These are phyloP conservation scores for Aspergillus bridgeri DNA, from an alignment of 495 filamentous ascomycete genomes.

Conservation along the genomic window DNA sequence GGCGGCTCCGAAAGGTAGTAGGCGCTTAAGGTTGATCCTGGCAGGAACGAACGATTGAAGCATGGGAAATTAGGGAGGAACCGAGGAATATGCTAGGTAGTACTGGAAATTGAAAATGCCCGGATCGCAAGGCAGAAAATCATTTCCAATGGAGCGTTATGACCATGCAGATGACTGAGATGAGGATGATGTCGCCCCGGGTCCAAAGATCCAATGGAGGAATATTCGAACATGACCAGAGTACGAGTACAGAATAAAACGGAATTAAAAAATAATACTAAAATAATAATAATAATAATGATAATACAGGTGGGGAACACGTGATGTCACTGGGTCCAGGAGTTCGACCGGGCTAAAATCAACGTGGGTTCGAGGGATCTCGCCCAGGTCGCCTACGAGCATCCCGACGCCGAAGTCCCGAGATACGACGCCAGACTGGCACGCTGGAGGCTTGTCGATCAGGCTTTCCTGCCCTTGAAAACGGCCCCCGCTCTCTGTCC, in stretches of 20 bases:
- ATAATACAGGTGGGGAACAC: not conserved
- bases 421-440: conserved; percentile 12
- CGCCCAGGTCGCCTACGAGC: not conserved
- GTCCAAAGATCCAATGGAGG: too few species aligned
- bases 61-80: not conserved
- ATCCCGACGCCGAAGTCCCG: conserved; percentile 5
- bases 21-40: conserved; percentile 9
- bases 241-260: too few species aligned
- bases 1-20: conserved; percentile 2
- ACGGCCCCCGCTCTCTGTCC: conserved; percentile 16
- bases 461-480: conserved; percentile 21
- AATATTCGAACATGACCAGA: too few species aligned
- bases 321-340: conserved; percentile 11
- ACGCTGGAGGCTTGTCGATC: conserved; percentile 8
- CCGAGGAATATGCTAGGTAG: not conserved
- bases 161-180: not conserved
- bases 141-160: not conserved
- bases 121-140: not conserved
- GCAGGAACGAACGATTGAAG: not conserved
- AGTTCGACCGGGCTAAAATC: not conserved
- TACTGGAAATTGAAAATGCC: not conserved
- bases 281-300: too few species aligned
- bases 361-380: not conserved
- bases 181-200: not conserved
- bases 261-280: too few species aligned